These are phyloP conservation scores for Pholiota microspora DNA, from an alignment of 768 basidiomycete species.

Conservation along the genomic window DNA sequence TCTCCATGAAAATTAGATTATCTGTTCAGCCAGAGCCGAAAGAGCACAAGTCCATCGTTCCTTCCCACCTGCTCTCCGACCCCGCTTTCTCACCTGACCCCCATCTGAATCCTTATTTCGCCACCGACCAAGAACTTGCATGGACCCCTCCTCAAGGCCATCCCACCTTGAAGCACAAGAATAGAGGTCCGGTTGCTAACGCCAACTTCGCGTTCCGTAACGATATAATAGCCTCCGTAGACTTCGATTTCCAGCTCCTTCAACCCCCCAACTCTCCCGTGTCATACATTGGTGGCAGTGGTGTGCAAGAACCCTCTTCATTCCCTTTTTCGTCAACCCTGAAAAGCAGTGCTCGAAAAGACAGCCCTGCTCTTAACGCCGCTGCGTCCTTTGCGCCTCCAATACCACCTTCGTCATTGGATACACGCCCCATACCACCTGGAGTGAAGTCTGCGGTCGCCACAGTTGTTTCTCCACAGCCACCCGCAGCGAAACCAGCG, in stretches of 20 bases:
- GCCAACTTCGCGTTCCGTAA: conserved; percentile 11
- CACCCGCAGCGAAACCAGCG: conserved; percentile 9
- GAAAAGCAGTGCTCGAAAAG: not conserved
- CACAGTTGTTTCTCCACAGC: conserved; percentile 1
- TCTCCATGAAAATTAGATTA: conserved; percentile 20
- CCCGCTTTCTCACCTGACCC: conserved; percentile 64
- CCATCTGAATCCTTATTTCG: conserved; percentile 42
- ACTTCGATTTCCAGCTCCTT: conserved; percentile 26
- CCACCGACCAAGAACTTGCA: conserved; percentile 26
- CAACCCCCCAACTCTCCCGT: conserved; percentile 34
- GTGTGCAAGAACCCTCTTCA: conserved; percentile 15
- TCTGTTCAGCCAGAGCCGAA: conserved; percentile 10
- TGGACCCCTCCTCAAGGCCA: conserved; percentile 32
- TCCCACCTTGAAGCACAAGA: conserved; percentile 26
- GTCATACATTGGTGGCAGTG: conserved; percentile 17
- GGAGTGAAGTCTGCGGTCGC: not conserved
- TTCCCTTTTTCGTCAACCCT: conserved; percentile 19
- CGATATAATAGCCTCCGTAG: conserved; percentile 10
- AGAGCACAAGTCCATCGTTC: conserved; percentile 18
- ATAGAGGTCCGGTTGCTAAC: conserved; percentile 12
- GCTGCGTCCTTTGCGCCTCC: conserved; percentile 4
- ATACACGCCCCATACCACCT: not conserved
- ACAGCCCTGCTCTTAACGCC: not conserved
- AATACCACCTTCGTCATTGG: conserved; percentile 4
- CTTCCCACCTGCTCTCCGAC: conserved; percentile 34